phyloP scores from a whole-genome alignment of 2,329 filamentous ascomycete genomes.

The Cercospora beticola region DNA sequence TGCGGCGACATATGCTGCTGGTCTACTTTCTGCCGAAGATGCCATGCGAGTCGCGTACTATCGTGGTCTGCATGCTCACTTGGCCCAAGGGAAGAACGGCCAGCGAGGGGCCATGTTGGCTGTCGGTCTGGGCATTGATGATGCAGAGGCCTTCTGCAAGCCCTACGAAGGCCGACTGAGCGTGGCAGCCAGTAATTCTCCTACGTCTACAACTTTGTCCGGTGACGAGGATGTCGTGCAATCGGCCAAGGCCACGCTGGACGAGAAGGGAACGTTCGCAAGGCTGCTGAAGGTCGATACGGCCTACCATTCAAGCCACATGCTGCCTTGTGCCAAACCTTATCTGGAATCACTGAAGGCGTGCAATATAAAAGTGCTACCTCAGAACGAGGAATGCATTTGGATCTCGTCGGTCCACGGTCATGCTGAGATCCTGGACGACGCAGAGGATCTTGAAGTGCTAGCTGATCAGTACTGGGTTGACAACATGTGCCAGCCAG shows the following conservation, averaged over 20 bases:
- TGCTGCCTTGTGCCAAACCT: slow-evolving; percentile 22
- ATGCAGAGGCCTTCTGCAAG: slow-evolving; percentile 23
- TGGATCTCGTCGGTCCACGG: slow-evolving; percentile 28
- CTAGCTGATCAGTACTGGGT: slow-evolving; percentile 43
- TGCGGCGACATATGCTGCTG: slow-evolving; percentile 37
- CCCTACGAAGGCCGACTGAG: slow-evolving; percentile 30
- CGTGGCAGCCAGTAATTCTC: slow-evolving; percentile 41
- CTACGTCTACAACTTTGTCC: slow-evolving; percentile 47
- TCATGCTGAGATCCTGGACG: slow-evolving; percentile 28
- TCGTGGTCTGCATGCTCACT: slow-evolving; percentile 24
- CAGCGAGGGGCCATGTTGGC: slow-evolving; percentile 40
- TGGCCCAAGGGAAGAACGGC: slow-evolving; percentile 12
- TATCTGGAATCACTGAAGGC: slow-evolving; percentile 22
- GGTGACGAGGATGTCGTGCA: slow-evolving; percentile 44
- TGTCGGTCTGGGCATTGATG: slow-evolving; percentile 26
- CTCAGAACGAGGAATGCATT: slow-evolving; percentile 19
- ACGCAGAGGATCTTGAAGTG: slow-evolving; percentile 25
- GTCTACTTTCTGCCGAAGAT: slow-evolving; percentile 24
- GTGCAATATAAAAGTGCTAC: slow-evolving; percentile 18
- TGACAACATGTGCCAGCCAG: slow-evolving; percentile 48
- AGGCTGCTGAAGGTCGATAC: slow-evolving; percentile 44
- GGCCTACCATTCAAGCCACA: slow-evolving; percentile 49
- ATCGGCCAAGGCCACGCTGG: slow-evolving; percentile 34
- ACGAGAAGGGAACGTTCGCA: slow-evolving; percentile 41
- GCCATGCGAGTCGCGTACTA: slow-evolving; percentile 31